Base-by-base conservation (phyloP, 2,329 filamentous ascomycete species). In the Aspergillus aculeatus region DNA sequence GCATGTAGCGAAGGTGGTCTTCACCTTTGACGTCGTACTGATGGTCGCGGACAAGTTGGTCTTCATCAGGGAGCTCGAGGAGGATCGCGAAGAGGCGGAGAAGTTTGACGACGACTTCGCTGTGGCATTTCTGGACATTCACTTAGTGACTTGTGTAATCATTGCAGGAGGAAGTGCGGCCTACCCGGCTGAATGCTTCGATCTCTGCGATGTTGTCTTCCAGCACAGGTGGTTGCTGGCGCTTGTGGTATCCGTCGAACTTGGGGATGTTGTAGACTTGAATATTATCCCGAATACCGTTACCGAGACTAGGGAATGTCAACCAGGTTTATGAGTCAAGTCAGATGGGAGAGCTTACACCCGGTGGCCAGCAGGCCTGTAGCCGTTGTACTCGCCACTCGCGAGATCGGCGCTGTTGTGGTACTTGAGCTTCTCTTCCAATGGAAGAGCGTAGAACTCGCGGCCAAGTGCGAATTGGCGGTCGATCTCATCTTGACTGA, bases 1-100 rank as follows among this genome's bases (percentile, higher is more conserved):
- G 78, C 84, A 87, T 87, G 69, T 86, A 87, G 2, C 86, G 80
- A n/a, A 87, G 77, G 59, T 87, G 84, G 24, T 84, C 83, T 61
- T 87, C 84, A 19, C 82, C 80, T 29, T 82, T 79, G n/a, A 80
- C 77, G 2, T 86, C 80, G 69, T 87, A 89, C 16, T 76, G 77
- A 69, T 89, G 86, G 7, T 83, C 75, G 19, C 80, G 76, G 62
- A 84, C 78, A 35, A 88, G 76, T 58, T 82, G 79, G 2, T 86
- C 80, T 66, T 88, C 85, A 38, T 84, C 80, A 0, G 84, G 83
- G 0, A 89, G 75, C 65, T 89, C 80, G 0, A 89, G 78, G 0
- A 88, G 77, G 38, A 87, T 80, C 5, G 86, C 86, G 55, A 88
- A 85, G 1, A 89, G 80, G 0, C 81, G 80, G 10, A 88, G 80